These are phyloP conservation scores for Pythium folliculosum DNA, from an alignment of 352 stramenopile genomes.

Conservation along the genomic window DNA sequence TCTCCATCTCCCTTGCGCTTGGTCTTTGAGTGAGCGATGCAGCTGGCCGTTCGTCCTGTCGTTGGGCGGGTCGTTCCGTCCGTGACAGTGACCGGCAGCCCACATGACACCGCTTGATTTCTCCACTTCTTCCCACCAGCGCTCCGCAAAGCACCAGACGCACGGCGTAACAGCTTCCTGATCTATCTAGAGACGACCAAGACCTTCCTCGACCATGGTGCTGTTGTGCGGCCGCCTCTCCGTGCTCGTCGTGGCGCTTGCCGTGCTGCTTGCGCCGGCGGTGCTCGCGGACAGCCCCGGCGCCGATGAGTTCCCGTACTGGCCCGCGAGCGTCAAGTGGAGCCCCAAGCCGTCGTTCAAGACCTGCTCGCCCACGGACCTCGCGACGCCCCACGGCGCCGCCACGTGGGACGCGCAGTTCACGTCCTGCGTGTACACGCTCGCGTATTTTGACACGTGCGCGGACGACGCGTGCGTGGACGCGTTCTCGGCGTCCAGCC, in stretches of 20 bases:
- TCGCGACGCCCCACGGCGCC: conserved; percentile 5
- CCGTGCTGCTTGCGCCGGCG: background rate
- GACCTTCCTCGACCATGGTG: too few relatives aligned
- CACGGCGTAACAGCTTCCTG: too few relatives aligned
- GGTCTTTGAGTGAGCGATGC: background rate
- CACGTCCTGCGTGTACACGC: conserved; percentile 18
- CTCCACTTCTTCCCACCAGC: background rate
- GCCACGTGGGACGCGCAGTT: conserved; percentile 19
- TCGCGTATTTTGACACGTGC: conserved; percentile 27
- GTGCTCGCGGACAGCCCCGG: conserved; percentile 19
- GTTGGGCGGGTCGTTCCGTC: background rate
- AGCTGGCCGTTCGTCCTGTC: background rate
- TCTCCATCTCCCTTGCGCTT: background rate
- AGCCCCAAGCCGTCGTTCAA: conserved; percentile 5
- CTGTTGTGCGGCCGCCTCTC: background rate
- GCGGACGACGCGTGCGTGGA: conserved; percentile 14
- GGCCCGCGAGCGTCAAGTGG: conserved; percentile 16
- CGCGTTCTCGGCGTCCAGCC: conserved; percentile 11
- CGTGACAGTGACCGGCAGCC: background rate
- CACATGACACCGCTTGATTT: background rate
- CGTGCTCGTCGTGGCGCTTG: background rate
- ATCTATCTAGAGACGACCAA: too few relatives aligned
- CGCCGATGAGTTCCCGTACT: conserved; percentile 25
- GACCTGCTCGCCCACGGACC: conserved; percentile 12
- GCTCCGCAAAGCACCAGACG: background rate